phyloP scores from a whole-genome alignment of 1,139 yeast genomes.

The Taiozyma sp. region DNA sequence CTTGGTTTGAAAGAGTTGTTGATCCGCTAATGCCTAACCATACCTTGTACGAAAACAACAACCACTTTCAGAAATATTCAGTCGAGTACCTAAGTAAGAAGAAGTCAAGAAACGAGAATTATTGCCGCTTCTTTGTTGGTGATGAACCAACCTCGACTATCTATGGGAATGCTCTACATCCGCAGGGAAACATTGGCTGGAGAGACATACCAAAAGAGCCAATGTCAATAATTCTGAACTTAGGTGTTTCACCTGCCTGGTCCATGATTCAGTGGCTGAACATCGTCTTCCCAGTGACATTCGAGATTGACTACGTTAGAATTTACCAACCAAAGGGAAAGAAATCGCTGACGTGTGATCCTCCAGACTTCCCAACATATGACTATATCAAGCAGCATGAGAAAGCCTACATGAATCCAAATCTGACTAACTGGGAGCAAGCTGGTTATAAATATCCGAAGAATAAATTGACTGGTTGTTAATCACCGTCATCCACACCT shows the following conservation, averaged over 20 bases:
- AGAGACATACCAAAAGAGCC: slow-evolving; percentile 57
- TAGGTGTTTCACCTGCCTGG: slow-evolving; percentile 59
- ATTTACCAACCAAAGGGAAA: slow-evolving; percentile 49
- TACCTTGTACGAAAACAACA: slow-evolving; percentile 6
- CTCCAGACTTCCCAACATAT: slow-evolving; percentile 46
- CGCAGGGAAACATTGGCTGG: slow-evolving; percentile 60
- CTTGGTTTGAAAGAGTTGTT: slow-evolving; percentile 52
- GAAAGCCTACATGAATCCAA: slow-evolving; percentile 41
- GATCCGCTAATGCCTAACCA: slow-evolving; percentile 17
- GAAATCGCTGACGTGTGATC: slow-evolving; percentile 46
- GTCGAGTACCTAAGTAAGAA: slow-evolving; percentile 47
- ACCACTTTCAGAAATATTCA: slow-evolving; percentile 44
- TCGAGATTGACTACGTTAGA: slow-evolving; percentile 51
- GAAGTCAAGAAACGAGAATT: slow-evolving; percentile 33
- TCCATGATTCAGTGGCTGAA: slow-evolving; percentile 57
- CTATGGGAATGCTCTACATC: slow-evolving; percentile 42
- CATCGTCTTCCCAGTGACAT: slow-evolving; percentile 43
- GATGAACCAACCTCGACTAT: slow-evolving; percentile 48
- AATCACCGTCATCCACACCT: background rate
- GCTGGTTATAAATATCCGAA: slow-evolving; percentile 29
- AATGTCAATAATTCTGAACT: slow-evolving; percentile 51
- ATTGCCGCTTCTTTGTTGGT: slow-evolving; percentile 53
- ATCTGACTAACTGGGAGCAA: slow-evolving; percentile 36
- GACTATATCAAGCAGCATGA: slow-evolving; percentile 46
- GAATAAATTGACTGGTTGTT: slow-evolving; percentile 4